Percentiles rank a stretch among this genome's conserved stretches.
These are phyloP conservation scores for Microstroma glucosiphilum DNA, from an alignment of 1,284 basidiomycete genomes.

Conservation along the genomic window DNA sequence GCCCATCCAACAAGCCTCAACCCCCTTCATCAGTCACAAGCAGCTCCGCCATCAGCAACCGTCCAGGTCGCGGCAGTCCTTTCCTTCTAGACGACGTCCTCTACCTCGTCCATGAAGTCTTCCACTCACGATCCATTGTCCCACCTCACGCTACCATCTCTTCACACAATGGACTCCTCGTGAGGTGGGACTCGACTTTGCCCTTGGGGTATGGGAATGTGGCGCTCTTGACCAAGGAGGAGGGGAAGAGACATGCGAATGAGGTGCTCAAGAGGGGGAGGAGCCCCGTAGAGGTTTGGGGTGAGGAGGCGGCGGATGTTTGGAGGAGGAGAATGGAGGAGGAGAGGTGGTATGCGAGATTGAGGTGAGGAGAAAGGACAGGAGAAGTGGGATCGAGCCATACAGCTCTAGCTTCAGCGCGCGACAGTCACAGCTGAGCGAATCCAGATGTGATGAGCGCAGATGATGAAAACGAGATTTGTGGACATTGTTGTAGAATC, in stretches of 20 bases:
- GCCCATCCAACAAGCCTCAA: too few relatives aligned
- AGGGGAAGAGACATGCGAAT: conserved; percentile 38
- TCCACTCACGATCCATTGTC: conserved; percentile 37
- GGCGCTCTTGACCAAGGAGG: conserved; percentile 33
- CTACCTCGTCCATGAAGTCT: conserved; percentile 46
- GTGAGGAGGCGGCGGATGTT: conserved; percentile 28
- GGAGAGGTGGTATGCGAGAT: conserved; percentile 16
- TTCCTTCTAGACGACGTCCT: conserved; percentile 44
- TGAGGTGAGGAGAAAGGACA: neutral
- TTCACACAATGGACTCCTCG: conserved; percentile 24
- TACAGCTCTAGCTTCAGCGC: too few relatives aligned
- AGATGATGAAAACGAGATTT: too few relatives aligned
- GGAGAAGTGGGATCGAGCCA: too few relatives aligned
- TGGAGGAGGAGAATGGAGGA: conserved; percentile 38
- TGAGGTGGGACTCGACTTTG: conserved; percentile 43
- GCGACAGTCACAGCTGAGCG: too few relatives aligned
- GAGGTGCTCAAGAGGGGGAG: conserved; percentile 34
- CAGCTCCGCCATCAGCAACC: neutral
- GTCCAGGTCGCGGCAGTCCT: conserved; percentile 21
- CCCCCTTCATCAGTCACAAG: neutral
- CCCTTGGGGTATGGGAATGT: conserved; percentile 45
- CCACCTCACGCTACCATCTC: conserved; percentile 32
- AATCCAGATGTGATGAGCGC: too few relatives aligned
- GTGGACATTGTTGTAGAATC: too few relatives aligned
- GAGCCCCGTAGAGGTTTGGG: conserved; percentile 45